Evolutionary conservation across 2,329 filamentous ascomycete species (phyloP), one percentile per base, ranked within the genome.

Genomic region (Apiospora pterosperma): DNA sequence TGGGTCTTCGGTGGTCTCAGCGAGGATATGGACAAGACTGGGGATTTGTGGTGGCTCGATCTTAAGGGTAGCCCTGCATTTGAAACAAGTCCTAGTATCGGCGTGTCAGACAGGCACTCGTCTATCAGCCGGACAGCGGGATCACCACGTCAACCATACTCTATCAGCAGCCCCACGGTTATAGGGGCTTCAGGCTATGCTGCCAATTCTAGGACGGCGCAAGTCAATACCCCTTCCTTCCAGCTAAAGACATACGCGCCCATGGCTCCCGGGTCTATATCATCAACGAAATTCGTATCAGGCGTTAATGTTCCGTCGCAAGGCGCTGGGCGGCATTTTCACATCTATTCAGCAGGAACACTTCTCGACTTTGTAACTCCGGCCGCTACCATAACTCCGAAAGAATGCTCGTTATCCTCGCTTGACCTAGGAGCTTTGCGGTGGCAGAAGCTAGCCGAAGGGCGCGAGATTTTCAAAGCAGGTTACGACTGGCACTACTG

Each of bases 401-500:
- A 91, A 68, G 94, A 98, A 70, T 98, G 95, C 69, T 97, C 94
- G 23, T 78, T 99, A 25, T 97, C 93, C 0, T 92, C 93, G 4
- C 81, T 99, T 31, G 96, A 99, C 71, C 82, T 99, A 12, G 90
- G 91, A 65, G 90, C 92, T 0, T 80, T 98, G 61, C 90, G 94
- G 59, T 99, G 96, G 96, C 93, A 97, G 77, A 96, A 94, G 75
- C 84, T 99, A 21, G 96, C 95, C 1, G 95, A 97, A 73, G 96
- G 96, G 4, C 91, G 92, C 61, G 96, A 99, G 74, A 90, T 99
- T 38, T 99, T 97, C 79, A 92, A 92, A 70, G 83, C 89, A 0
- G 92, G 91, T n/a, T 98, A 96, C 76, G 88, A 95, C 66, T 99
- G 96, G 96, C 95, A 98, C 76, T 99, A 99, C 75, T 98, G 96